Evolutionary conservation across 2,329 filamentous ascomycete genomes (phyloP), one percentile per base, ranked within the genome.

Genomic region (Ceratocystis destructans): DNA sequence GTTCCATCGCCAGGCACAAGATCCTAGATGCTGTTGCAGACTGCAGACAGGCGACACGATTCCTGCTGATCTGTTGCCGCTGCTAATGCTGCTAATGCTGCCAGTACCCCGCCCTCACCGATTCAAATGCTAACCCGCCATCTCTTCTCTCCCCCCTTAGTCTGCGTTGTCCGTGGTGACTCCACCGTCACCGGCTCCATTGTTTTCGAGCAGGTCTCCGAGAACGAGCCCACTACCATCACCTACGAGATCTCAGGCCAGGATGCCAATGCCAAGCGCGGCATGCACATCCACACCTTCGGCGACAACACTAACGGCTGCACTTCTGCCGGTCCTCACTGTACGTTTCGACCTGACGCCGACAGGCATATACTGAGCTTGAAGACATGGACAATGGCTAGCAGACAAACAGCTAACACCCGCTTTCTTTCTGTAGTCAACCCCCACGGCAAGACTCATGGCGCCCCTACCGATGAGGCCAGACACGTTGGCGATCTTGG

Each of bases 281-380:
- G 90, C 79, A 91, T 97, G 84, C 94, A 99, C 84, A 87, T 99
- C 75, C 94, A 99, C 83, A 90, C 94, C 78, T 99, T 96, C 75
- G 94, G 94, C 77, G 94, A 97, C 85, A 97, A 97, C 85, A 97
- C 94, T 83, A 99, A 99, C 81, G 94, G 94, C 78, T 99, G 94
- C 89, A 97, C 93, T 71, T 96, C 89, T 71, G 94, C 94, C 71
- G 94, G 94, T 65, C 93, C 94, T 79, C 94, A 99, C 83, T 99
- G 91, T 96, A 82, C 76, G 89, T 80, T 45, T 12, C 17, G n/a
- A 25, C 62, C 12, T 12, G 8, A 37, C 33, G 12, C 33, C 33
- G 37, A 41, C 37, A 41, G 8, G 1, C 37, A 41, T 12, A 12
- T 12, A 12, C 10, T 41, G 4, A 12, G 4, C 12, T 41, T 3